Evolutionary conservation across 768 basidiomycete genomes (phyloP), one percentile per base, ranked within the genome.

Genomic region (Suillus bovinus): DNA sequence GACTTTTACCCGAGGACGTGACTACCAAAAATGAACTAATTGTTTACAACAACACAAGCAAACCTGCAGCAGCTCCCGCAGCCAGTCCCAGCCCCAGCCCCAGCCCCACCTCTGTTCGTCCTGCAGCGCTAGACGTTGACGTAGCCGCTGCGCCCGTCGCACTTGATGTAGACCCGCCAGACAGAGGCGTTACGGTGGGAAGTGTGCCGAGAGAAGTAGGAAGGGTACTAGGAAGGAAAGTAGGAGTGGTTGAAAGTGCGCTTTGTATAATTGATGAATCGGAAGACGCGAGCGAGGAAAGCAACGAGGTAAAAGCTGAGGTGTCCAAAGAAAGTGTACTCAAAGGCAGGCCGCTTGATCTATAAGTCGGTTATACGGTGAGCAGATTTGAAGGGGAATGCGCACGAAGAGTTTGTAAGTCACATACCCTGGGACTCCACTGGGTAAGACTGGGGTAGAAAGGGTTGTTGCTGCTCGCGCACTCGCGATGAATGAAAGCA

Each of bases 261-360:
- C 73, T 66, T 20, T 16, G 49, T 46, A 72, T 0, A 7, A 59
- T 59, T 33, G 61, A 69, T 22, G 72, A 71, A 24, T 70, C 64
- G 29, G 73, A 70, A 38, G 73, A 71, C n/a, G n/a, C n/a, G n/a
- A 67, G 60, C 8, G 62, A 66, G 11, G 71, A 65, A 41, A 70
- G 24, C 31, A 63, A 0, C 36, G 72, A 73, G 4, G 66, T 36
- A 0, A 46, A 10, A 5, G 59, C 73, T 6, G 68, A 70, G 22
- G 71, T 71, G 56, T 73, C 67, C 13, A 73, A 68, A 5, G 69
- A 53, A 29, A 73, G 20, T 5, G 55, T 55, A 49, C 47, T 66
- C 10, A 69, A 60, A 7, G 69, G 66, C 22, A 49, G 53, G 9
- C 63, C 64, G 56, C 71, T 71, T 61, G 71, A 70, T n/a, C 73